phyloP scores from a whole-genome alignment of 208 protist genomes.

The Trypanosoma lewisi region DNA sequence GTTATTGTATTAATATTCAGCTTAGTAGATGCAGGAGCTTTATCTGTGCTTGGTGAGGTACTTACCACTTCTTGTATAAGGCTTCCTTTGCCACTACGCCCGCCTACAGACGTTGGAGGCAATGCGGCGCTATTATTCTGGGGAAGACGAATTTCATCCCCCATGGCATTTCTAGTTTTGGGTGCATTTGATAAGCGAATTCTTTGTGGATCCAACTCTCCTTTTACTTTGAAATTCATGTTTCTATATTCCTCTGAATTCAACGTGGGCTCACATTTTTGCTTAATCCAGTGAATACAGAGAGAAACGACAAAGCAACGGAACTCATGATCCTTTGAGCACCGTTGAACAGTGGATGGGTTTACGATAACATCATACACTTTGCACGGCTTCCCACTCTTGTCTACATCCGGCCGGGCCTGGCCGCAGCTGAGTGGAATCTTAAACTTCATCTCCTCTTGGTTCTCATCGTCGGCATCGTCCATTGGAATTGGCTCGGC shows the following conservation, averaged over 20 bases:
- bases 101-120: slow-evolving; percentile 44
- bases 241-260: slow-evolving; percentile 85
- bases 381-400: slow-evolving; percentile 80
- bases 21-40: background rate
- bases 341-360: slow-evolving; percentile 69
- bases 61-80: slow-evolving; percentile 59
- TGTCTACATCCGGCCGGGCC: slow-evolving; percentile 78
- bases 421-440: slow-evolving; percentile 88
- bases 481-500: slow-evolving; percentile 85
- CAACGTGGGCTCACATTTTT: slow-evolving; percentile 87
- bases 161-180: slow-evolving; percentile 69
- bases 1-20: background rate
- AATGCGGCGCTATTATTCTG: slow-evolving; percentile 31
- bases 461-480: slow-evolving; percentile 19
- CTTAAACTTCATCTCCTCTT: slow-evolving; percentile 73
- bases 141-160: slow-evolving; percentile 84
- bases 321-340: slow-evolving; percentile 76
- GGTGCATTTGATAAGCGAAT: slow-evolving; percentile 63
- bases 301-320: slow-evolving; percentile 82
- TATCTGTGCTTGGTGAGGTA: slow-evolving; percentile 5
- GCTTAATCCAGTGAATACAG: slow-evolving; percentile 89
- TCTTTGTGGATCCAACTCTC: slow-evolving; percentile 79
- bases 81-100: slow-evolving; percentile 42
- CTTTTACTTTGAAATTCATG: slow-evolving; percentile 88
- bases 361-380: slow-evolving; percentile 92